Evolutionary conservation across 2,329 filamentous ascomycete species (phyloP).

Genomic region (Pestalotiopsis sp.): DNA sequence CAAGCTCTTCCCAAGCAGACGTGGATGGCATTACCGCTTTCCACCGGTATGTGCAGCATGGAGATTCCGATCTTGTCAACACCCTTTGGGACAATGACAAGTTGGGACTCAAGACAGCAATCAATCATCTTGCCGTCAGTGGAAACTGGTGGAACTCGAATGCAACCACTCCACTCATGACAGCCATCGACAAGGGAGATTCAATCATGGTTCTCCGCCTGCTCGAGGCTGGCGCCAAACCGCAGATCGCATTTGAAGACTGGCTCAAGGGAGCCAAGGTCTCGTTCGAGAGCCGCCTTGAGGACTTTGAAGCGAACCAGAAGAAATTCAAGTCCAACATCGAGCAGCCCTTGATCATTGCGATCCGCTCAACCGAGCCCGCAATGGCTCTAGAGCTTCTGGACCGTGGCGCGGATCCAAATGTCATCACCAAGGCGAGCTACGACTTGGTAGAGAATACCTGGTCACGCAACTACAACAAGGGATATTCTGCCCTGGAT

Average conservation of each 20-base stretch:
- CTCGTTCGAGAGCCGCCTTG: conserved; percentile 11
- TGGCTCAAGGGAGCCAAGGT: conserved; percentile 57
- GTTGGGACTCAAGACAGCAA: conserved; percentile 61
- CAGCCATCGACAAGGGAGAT: conserved; percentile 59
- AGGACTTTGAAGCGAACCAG: conserved; percentile 47
- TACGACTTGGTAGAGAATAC: conserved; percentile 36
- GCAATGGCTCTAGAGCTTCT: conserved; percentile 61
- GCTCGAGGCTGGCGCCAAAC: conserved; percentile 63
- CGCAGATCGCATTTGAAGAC: conserved; percentile 62
- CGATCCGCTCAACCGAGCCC: conserved; percentile 51
- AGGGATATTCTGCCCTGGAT: conserved; percentile 60
- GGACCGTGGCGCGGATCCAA: conserved; percentile 65
- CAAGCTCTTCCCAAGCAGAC: conserved; percentile 75
- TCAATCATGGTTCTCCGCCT: conserved; percentile 58
- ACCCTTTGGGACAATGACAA: conserved; percentile 58
- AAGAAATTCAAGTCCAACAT: conserved; percentile 46
- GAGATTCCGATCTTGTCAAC: conserved; percentile 51
- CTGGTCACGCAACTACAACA: conserved; percentile 34
- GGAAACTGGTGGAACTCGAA: conserved; percentile 34
- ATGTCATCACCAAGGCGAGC: conserved; percentile 51
- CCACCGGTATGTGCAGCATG: conserved; percentile 61
- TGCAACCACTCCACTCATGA: conserved; percentile 55
- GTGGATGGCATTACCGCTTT: conserved; percentile 65
- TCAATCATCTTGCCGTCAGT: conserved; percentile 64
- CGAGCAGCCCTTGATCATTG: conserved; percentile 69